These are phyloP conservation scores for Globisporangium okanoganense DNA, from an alignment of 352 stramenopile genomes.

Conservation along the genomic window DNA sequence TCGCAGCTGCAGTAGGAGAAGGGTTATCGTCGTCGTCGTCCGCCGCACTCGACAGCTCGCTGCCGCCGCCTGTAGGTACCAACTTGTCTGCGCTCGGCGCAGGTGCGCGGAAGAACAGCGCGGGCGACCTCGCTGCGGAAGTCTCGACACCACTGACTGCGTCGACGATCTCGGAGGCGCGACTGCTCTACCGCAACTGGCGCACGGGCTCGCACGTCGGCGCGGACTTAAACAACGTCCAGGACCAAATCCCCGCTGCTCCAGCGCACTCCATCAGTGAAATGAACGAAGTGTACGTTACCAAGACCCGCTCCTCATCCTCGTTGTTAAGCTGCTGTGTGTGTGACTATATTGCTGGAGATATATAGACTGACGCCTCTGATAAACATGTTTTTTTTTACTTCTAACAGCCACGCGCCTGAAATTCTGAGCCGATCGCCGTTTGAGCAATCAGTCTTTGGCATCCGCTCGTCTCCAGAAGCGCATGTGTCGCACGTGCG, in stretches of 20 bases:
- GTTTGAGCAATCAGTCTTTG: slow-evolving; percentile 41
- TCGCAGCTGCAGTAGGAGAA: background rate
- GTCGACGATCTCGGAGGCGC: slow-evolving; percentile 57
- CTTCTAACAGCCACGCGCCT: slow-evolving; percentile 24
- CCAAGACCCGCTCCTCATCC: background rate
- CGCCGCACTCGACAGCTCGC: slow-evolving; percentile 6
- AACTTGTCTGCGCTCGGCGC: slow-evolving; percentile 1
- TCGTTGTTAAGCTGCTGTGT: background rate
- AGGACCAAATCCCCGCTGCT: background rate
- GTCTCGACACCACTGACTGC: slow-evolving; percentile 36
- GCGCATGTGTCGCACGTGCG: slow-evolving; percentile 20
- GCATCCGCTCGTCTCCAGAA: slow-evolving; percentile 12
- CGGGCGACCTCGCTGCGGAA: slow-evolving; percentile 61
- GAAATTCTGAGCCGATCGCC: slow-evolving; percentile 60
- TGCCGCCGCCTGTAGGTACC: background rate
- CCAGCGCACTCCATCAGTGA: background rate
- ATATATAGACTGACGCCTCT: background rate
- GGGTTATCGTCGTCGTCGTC: slow-evolving; percentile 3
- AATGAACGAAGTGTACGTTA: slow-evolving; percentile 65
- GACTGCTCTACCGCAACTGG: slow-evolving; percentile 78
- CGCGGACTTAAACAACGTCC: slow-evolving; percentile 22
- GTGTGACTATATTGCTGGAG: background rate
- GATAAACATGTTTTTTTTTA: background rate
- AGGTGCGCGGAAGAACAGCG: slow-evolving; percentile 45
- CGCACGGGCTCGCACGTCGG: slow-evolving; percentile 54